Base-by-base conservation (phyloP, 2,329 filamentous ascomycete genomes). In the Diaporthe sp. region DNA sequence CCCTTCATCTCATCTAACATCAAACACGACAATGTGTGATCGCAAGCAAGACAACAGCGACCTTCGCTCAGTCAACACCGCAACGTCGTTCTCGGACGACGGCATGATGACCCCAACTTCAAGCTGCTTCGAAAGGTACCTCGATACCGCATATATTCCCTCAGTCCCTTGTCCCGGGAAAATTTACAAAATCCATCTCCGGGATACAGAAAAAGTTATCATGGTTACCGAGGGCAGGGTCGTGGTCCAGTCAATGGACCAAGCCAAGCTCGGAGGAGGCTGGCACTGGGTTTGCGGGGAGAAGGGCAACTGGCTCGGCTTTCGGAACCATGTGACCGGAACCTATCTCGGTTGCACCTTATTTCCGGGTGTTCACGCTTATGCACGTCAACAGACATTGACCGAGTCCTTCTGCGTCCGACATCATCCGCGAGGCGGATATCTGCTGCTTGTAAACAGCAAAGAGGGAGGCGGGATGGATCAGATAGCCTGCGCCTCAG, bases 261-360 rank as follows among this genome's bases (percentile, higher is more conserved):
- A 35, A 13, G 17, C 35, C 7, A 22, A 25, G 17, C 25, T 39
- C 9, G 56, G 8, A 8, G 66, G 32, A 27, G 56, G 66, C 27
- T 71, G 66, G 47, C 13, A 50, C 58, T 74, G 72, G 72, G 30
- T 9, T 8, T 74, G 72, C 50, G 72, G n/a, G n/a, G 58, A 71
- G 13, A 27, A 10, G 17, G 9, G 37, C 19, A 70, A 53, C 32
- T 74, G 66, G 56, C 27, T 66, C 22, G 58, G 72, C 3, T 74
- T 74, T 35, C 72, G 72, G 9, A 65, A 50, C 8, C n/a, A 27
- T 10, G 58, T 74, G 17, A 71, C 72, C 1, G 72, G 56, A 6
- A 50, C 2, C 8, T 68, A n/a, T 25, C 50, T 71, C 1, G 72
- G 66, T 22, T 19, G 22, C 17, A 4, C 47, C 13, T 15, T 22